phyloP scores from a whole-genome alignment of 352 stramenopile species.

The Pythium brassicae region DNA sequence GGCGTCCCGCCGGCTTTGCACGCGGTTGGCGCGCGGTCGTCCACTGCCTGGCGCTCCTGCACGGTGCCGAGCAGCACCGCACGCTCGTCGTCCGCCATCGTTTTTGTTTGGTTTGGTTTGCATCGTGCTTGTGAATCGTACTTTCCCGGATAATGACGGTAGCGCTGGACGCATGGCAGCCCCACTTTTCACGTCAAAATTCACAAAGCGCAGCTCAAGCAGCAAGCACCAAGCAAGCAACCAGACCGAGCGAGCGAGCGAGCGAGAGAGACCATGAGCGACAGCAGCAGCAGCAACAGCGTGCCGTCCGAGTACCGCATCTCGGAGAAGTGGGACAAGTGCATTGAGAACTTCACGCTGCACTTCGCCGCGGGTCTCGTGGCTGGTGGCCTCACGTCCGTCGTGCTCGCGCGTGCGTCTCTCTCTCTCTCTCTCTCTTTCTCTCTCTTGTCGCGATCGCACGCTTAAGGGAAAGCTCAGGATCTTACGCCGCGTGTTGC shows the following conservation, averaged over 20 bases:
- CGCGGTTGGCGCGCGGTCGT: conserved; percentile 62
- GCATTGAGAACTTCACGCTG: conserved; percentile 85
- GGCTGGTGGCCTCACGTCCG: conserved; percentile 71
- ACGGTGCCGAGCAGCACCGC: conserved; percentile 67
- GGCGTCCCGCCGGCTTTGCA: conserved; percentile 77
- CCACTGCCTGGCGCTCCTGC: conserved; percentile 58
- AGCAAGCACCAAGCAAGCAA: background rate
- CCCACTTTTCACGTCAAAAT: conserved; percentile 2
- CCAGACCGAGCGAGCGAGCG: background rate
- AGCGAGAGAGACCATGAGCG: conserved; percentile 3
- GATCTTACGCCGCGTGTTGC: background rate
- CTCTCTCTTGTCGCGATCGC: too few species aligned
- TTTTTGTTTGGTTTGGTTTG: background rate
- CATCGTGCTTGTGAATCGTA: background rate
- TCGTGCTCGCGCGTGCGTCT: conserved; percentile 78
- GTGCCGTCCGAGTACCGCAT: conserved; percentile 88
- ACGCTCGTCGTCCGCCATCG: conserved; percentile 38
- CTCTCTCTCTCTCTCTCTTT: background rate
- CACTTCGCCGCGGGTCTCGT: conserved; percentile 82
- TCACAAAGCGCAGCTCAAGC: background rate
- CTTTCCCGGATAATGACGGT: background rate
- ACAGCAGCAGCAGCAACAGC: conserved; percentile 33
- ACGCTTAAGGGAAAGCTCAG: too few species aligned
- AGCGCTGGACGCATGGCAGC: background rate
- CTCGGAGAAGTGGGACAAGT: conserved; percentile 90